Conservation (phyloP, 495 filamentous ascomycete species). For the Aeminium ludgeri region DNA sequence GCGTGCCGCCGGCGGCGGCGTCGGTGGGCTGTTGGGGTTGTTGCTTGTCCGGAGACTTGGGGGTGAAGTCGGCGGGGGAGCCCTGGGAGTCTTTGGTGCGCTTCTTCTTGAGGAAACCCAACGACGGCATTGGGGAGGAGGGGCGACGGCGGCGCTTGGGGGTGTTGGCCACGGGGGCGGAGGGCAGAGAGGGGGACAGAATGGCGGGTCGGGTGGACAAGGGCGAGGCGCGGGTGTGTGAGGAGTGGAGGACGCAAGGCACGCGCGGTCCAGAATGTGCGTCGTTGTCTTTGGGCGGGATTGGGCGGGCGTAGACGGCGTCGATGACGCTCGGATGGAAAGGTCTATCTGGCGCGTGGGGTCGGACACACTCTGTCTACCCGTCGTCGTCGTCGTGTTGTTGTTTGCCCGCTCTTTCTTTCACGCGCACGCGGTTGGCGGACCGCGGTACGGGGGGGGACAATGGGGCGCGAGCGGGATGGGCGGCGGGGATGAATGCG, state of each 20-base stretch:
- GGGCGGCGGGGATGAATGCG: no score
- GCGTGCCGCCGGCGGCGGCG: not conserved
- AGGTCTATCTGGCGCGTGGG: no score
- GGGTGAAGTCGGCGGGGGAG: conserved; percentile 20
- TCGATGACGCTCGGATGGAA: no score
- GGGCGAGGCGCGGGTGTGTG: not conserved
- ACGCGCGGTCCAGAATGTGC: no score
- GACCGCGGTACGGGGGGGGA: no score
- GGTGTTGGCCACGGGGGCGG: conserved; percentile 3
- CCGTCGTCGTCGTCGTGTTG: no score
- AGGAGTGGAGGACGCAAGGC: not conserved
- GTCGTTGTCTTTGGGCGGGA: no score
- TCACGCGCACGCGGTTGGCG: no score
- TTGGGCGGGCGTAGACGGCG: no score
- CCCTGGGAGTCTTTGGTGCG: conserved; percentile 61
- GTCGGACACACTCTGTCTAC: no score
- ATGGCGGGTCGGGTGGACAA: not conserved
- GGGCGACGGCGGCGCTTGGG: conserved; percentile 11
- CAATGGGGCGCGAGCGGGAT: no score
- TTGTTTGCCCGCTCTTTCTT: no score
- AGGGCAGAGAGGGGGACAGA: not conserved
- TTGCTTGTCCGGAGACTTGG: conserved; percentile 5
- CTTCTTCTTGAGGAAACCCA: conserved; percentile 93
- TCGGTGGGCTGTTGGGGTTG: not conserved
- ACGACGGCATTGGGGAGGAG: conserved; percentile 58